These are phyloP conservation scores for Phytophthora agathidicida DNA, from an alignment of 352 stramenopile genomes.

Conservation along the genomic window DNA sequence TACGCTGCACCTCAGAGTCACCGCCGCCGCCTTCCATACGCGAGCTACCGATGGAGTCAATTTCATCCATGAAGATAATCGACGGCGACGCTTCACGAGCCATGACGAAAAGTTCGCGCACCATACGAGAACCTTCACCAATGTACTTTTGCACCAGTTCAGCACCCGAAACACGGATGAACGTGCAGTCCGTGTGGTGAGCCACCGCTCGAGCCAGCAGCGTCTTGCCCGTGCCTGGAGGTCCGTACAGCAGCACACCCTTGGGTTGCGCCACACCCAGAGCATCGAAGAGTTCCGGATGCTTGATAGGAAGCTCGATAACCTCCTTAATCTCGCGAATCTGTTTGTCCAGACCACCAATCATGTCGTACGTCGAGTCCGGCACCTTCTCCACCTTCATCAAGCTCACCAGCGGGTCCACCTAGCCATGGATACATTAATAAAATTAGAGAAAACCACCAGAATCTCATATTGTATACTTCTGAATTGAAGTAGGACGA, in stretches of 20 bases:
- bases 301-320: slow-evolving; percentile 99
- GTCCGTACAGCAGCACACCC: slow-evolving; percentile 95
- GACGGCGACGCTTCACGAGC: slow-evolving; percentile 96
- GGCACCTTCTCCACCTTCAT: slow-evolving; percentile 99
- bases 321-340: slow-evolving; percentile 99
- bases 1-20: slow-evolving; percentile 99
- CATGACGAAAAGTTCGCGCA: slow-evolving; percentile 99
- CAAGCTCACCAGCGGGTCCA: slow-evolving; percentile 93
- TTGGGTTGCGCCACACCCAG: slow-evolving; percentile 99
- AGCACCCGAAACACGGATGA: slow-evolving; percentile 98
- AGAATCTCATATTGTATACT: slow-evolving; percentile 17
- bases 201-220: slow-evolving; percentile 97
- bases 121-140: slow-evolving; percentile 98
- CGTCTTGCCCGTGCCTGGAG: slow-evolving; percentile 98
- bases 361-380: slow-evolving; percentile 99
- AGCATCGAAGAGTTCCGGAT: slow-evolving; percentile 99
- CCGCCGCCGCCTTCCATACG: slow-evolving; percentile 92
- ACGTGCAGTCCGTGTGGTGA: slow-evolving; percentile 99
- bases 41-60: slow-evolving; percentile 98
- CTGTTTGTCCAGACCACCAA: slow-evolving; percentile 99
- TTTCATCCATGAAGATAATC: slow-evolving; percentile 99
- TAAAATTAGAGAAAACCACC: slow-evolving; percentile 14
- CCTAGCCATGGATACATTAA: slow-evolving; percentile 8
- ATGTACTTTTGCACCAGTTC: slow-evolving; percentile 99
- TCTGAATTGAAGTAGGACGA: not conserved